Base-by-base conservation (phyloP, 305 asterid species). In the Fraxinus greggii region DNA sequence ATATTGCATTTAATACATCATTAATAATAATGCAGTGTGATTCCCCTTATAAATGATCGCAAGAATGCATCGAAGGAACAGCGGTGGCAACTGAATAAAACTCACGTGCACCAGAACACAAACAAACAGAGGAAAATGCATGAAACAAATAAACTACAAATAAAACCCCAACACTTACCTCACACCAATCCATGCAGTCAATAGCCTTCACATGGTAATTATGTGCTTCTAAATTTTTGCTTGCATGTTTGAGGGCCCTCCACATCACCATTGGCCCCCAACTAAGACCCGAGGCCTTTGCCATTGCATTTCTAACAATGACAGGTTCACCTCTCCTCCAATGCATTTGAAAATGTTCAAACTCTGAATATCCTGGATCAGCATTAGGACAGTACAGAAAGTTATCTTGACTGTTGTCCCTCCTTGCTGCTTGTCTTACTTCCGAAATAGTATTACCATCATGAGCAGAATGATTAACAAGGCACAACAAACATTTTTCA, bases 211-310 rank as follows among this genome's bases (percentile, higher is more conserved):
- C 97, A 32, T 63, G 80, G 82, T 73, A 87, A 63, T 84, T 72
- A 35, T 89, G 92, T 38, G 89, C 90, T 28, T 88, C 86, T 77
- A 91, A 59, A 76, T 88, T 90, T 85, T 83, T 90, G 75, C 87
- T 89, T 12, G 93, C 95, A 42, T 40, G 86, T 82, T 89, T 91
- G 84, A 94, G 90, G 82, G 98, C 97, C 85, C 96, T 90, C 90
- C 93, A 85, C 96, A 94, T 90, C 85, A 94, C 98, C 90, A 85
- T 88, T 23, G 98, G 98, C 86, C 91, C 98, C 98, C 98, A 94
- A 85, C 98, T 94, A 82, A 91, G 96, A 80, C 95, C 98, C 32
- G 93, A 86, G 56, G 90, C 90, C 86, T 38, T 84, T 29, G 84
- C 87, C 75, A 87, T 82, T 3, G 86, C 85, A 76, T 91, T 86